Conservation (phyloP, 108 stramenopile species). For the Poteriospumella lacustris region DNA sequence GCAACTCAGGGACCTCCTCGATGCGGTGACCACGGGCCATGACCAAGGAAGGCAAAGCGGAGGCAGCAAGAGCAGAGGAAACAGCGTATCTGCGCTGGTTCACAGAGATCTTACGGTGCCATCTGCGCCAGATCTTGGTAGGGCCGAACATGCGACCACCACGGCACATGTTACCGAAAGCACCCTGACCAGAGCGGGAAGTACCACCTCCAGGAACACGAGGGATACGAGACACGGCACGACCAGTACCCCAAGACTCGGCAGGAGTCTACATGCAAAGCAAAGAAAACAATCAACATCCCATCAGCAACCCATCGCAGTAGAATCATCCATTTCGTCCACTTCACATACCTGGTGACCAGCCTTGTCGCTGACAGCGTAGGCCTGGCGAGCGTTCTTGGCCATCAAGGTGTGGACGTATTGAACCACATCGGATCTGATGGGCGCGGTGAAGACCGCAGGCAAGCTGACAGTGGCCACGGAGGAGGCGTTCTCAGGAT, state of each 20-base stretch:
- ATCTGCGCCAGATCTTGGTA: constrained; percentile 98
- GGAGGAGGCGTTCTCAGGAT: constrained; percentile 70
- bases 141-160: constrained; percentile 97
- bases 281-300: background rate
- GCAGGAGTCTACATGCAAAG: constrained; percentile 65
- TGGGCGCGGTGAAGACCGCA: constrained; percentile 89
- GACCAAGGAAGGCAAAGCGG: constrained; percentile 91
- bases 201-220: constrained; percentile 98
- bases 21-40: constrained; percentile 97
- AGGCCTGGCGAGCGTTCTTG: constrained; percentile 99
- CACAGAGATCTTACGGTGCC: constrained; percentile 94
- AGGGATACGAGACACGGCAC: constrained; percentile 99
- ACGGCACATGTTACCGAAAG: constrained; percentile 97
- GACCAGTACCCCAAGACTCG: constrained; percentile 97
- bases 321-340: too few relatives aligned
- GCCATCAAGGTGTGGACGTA: constrained; percentile 98
- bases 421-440: constrained; percentile 95
- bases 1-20: constrained; percentile 92
- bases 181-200: constrained; percentile 95
- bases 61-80: constrained; percentile 91
- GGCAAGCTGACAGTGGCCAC: constrained; percentile 82
- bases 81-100: constrained; percentile 94
- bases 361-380: constrained; percentile 86
- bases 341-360: constrained; percentile 64
- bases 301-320: too few relatives aligned